Percentiles rank a stretch among this genome's conserved stretches.
These are phyloP conservation scores for Cladosporium sp. DNA, from an alignment of 2,329 filamentous ascomycete species.

Conservation along the genomic window DNA sequence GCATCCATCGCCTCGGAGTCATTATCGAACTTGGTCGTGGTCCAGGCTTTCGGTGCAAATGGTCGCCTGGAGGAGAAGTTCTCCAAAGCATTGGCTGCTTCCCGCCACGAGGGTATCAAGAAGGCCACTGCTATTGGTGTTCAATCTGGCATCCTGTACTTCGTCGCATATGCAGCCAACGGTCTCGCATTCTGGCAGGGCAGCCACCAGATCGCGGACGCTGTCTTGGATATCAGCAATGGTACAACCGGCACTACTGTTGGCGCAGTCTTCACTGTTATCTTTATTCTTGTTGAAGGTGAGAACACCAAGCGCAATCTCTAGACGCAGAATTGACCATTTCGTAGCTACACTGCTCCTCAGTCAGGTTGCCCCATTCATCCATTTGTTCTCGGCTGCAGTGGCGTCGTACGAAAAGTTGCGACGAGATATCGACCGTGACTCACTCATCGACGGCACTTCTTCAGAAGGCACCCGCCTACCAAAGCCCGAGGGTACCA, in stretches of 20 bases:
- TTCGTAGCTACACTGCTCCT: slow-evolving; percentile 42
- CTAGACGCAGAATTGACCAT: slow-evolving; percentile 58
- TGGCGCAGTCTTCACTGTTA: slow-evolving; percentile 52
- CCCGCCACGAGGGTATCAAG: slow-evolving; percentile 52
- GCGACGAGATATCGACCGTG: slow-evolving; percentile 53
- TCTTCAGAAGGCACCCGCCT: slow-evolving; percentile 27
- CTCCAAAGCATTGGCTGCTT: slow-evolving; percentile 46
- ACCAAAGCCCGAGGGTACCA: slow-evolving; percentile 37
- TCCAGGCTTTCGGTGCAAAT: slow-evolving; percentile 51
- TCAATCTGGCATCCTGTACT: slow-evolving; percentile 61
- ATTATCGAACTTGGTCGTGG: slow-evolving; percentile 49
- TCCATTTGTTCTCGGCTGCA: slow-evolving; percentile 49
- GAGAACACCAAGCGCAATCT: slow-evolving; percentile 46
- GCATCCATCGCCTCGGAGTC: slow-evolving; percentile 61
- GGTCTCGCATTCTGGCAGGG: slow-evolving; percentile 67
- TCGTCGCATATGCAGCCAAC: slow-evolving; percentile 64
- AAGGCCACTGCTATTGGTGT: slow-evolving; percentile 55
- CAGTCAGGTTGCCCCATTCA: slow-evolving; percentile 43
- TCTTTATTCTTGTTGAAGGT: slow-evolving; percentile 51
- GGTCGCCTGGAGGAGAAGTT: slow-evolving; percentile 58
- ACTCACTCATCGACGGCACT: slow-evolving; percentile 37
- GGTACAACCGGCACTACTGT: slow-evolving; percentile 19
- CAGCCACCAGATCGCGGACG: slow-evolving; percentile 50
- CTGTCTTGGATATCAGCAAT: slow-evolving; percentile 30
- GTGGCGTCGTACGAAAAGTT: slow-evolving; percentile 56